Conservation (phyloP, 2,329 filamentous ascomycete species). For the Cryphonectria parasitica region DNA sequence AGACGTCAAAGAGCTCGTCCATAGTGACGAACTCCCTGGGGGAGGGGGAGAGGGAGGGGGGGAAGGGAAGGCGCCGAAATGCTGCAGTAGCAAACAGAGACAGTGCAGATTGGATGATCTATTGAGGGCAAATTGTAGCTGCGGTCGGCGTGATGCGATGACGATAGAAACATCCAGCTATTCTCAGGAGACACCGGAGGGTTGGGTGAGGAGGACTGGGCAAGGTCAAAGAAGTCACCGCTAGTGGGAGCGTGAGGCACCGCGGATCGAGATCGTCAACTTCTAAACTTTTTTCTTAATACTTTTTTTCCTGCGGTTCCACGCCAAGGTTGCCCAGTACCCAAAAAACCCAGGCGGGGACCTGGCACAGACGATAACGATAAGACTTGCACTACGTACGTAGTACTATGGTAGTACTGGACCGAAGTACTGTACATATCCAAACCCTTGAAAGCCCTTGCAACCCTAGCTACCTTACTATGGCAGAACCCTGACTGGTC, state of each 20-base stretch:
- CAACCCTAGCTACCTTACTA: not conserved
- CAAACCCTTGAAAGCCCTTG: conserved; percentile 5
- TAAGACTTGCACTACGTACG: not conserved
- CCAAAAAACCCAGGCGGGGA: not conserved
- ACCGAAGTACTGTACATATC: not conserved
- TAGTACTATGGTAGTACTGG: too few species aligned
- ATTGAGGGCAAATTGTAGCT: not conserved
- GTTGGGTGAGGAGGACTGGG: not conserved
- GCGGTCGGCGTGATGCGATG: conserved; percentile 7
- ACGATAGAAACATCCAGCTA: conserved; percentile 3
- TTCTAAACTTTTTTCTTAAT: not conserved
- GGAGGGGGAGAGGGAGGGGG: not conserved
- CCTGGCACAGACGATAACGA: not conserved
- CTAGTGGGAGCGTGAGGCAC: conserved; percentile 1
- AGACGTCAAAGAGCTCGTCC: conserved; percentile 84
- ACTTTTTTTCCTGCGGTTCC: not conserved
- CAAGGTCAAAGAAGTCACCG: not conserved
- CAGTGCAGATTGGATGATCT: not conserved
- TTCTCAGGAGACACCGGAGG: not conserved
- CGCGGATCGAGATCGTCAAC: conserved; percentile 15
- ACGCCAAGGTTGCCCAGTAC: not conserved
- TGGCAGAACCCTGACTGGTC: not conserved
- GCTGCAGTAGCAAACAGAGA: not conserved
- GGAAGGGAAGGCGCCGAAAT: too few species aligned
- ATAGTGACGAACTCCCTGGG: conserved; percentile 44